phyloP scores from a whole-genome alignment of 495 filamentous ascomycete species.

The Aspergillus ellipticus region DNA sequence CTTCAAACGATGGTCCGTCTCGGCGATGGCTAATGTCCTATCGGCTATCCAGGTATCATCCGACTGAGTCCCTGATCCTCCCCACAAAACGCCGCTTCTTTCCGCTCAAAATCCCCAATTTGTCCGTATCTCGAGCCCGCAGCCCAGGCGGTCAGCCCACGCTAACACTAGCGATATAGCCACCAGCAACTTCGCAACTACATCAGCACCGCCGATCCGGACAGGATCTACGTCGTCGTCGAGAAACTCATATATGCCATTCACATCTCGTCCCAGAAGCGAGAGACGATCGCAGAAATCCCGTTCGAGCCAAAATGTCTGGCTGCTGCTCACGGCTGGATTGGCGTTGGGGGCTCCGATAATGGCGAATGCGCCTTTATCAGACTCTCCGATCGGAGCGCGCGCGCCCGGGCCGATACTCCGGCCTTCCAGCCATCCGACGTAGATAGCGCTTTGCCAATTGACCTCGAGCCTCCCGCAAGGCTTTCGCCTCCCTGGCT shows the following conservation, averaged over 20 bases:
- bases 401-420: slow-evolving; percentile 26
- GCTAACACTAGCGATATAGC: slow-evolving; percentile 43
- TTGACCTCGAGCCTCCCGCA: slow-evolving; percentile 46
- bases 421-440: slow-evolving; percentile 42
- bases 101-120: slow-evolving; percentile 67
- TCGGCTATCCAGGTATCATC: slow-evolving; percentile 43
- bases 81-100: slow-evolving; percentile 69
- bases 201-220: slow-evolving; percentile 71
- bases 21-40: slow-evolving; percentile 11
- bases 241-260: slow-evolving; percentile 70
- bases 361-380: slow-evolving; percentile 82
- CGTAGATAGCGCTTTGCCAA: slow-evolving; percentile 58
- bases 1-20: slow-evolving; percentile 4
- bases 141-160: slow-evolving; percentile 1
- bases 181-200: slow-evolving; percentile 92
- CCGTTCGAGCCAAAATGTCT: slow-evolving; percentile 83
- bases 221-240: slow-evolving; percentile 78
- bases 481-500: slow-evolving; percentile 26
- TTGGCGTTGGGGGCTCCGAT: slow-evolving; percentile 80
- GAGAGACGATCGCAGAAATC: slow-evolving; percentile 71
- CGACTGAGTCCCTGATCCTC: slow-evolving; percentile 58
- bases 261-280: slow-evolving; percentile 65
- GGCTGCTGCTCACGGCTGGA: slow-evolving; percentile 77
- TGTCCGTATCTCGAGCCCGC: slow-evolving; percentile 46
- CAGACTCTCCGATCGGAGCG: slow-evolving; percentile 45